Evolutionary conservation across 768 basidiomycete genomes (phyloP).

Genomic region (Cubamyces lactineus): DNA sequence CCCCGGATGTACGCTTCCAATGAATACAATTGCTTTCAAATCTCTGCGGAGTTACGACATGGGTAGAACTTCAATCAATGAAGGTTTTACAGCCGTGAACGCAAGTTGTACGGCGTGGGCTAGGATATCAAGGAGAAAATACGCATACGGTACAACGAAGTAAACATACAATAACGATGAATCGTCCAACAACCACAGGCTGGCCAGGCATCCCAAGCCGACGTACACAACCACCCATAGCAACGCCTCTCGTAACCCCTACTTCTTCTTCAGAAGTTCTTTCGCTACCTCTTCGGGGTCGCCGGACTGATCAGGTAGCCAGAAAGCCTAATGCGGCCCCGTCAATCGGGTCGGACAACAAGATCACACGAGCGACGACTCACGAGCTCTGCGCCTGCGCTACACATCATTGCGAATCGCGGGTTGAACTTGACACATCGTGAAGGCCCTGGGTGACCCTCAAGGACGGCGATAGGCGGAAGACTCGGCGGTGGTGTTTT

Average conservation of each 20-base stretch:
- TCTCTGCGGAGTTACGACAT: no score
- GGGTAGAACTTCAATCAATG: not conserved
- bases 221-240: conserved; percentile 11
- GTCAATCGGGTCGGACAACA: conserved; percentile 9
- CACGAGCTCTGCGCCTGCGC: conserved; percentile 84
- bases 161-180: no score
- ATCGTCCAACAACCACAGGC: not conserved
- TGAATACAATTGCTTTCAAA: no score
- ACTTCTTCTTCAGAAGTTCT: conserved; percentile 64
- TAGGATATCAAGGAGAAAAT: no score
- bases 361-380: conserved; percentile 26
- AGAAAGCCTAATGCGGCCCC: conserved; percentile 50
- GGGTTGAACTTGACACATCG: conserved; percentile 93
- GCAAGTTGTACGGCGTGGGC: no score
- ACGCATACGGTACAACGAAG: no score
- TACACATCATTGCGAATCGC: conserved; percentile 83
- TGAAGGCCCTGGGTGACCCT: conserved; percentile 82
- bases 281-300: conserved; percentile 74
- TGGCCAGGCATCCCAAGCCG: not conserved
- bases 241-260: not conserved
- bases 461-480: conserved; percentile 55
- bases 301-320: conserved; percentile 67
- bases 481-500: conserved; percentile 55
- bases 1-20: no score
- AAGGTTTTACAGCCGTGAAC: not conserved